These are phyloP conservation scores for Vitis riparia DNA, from an alignment of 164 flowering plant species.

Conservation along the genomic window DNA sequence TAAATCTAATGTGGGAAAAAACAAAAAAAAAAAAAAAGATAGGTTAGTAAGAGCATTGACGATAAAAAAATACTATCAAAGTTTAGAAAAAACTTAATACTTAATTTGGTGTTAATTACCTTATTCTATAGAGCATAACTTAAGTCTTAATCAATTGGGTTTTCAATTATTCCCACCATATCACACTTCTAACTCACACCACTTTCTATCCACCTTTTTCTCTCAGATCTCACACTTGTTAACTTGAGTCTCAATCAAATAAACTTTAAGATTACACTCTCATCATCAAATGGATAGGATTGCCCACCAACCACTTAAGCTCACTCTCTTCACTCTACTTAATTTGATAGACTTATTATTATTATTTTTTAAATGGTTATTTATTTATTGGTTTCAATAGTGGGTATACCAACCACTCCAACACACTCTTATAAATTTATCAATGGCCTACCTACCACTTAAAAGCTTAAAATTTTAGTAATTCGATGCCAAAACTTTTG, in stretches of 20 bases:
- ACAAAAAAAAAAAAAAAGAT: rapidly evolving
- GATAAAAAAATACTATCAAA: no score
- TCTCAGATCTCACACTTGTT: background rate
- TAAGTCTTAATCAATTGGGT: constrained; percentile 18
- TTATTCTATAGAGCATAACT: constrained; percentile 15
- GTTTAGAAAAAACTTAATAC: background rate
- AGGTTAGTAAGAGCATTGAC: no score
- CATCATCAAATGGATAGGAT: constrained; percentile 6
- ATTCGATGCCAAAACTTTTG: no score
- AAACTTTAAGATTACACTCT: constrained; percentile 10
- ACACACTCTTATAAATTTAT: background rate
- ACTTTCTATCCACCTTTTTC: background rate
- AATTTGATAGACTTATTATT: background rate
- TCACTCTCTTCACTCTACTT: background rate
- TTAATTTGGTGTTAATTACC: background rate
- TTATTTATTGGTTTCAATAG: no score
- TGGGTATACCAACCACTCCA: constrained; percentile 1
- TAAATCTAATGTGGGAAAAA: no score
- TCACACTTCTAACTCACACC: constrained; percentile 7
- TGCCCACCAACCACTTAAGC: constrained; percentile 18
- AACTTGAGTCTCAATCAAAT: constrained; percentile 25
- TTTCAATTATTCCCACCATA: background rate
- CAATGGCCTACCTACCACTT: constrained; percentile 11
- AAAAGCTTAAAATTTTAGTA: background rate
- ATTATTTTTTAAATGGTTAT: background rate